Conservation (phyloP, 352 stramenopile genomes). For the Phytophthora podocarpi region DNA sequence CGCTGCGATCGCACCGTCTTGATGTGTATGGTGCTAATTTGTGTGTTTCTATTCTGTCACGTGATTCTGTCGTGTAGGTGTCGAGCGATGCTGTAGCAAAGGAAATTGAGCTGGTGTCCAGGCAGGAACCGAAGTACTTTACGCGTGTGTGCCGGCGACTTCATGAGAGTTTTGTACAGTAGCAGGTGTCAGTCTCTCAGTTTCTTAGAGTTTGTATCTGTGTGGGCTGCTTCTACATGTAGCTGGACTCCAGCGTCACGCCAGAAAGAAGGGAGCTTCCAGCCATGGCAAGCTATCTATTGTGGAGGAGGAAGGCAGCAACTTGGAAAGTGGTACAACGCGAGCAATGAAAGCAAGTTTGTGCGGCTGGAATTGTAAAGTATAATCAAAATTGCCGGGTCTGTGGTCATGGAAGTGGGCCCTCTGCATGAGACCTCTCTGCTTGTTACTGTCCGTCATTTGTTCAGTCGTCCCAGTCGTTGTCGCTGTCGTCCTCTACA, state of each 20-base stretch:
- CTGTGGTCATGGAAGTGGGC: conserved; percentile 8
- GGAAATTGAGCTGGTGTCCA: conserved; percentile 53
- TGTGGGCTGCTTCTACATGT: neutral
- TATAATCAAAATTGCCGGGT: conserved; percentile 47
- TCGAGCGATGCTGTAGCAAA: conserved; percentile 48
- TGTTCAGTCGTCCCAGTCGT: conserved; percentile 86
- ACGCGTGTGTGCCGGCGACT: conserved; percentile 56
- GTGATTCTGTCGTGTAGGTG: conserved; percentile 41
- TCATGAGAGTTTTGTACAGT: conserved; percentile 50
- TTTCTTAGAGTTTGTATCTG: conserved; percentile 13
- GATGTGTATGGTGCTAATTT: neutral
- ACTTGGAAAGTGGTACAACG: conserved; percentile 1
- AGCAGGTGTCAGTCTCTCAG: conserved; percentile 11
- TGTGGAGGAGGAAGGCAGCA: conserved; percentile 20
- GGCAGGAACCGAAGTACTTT: conserved; percentile 55
- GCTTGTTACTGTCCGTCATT: neutral
- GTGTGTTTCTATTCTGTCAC: neutral
- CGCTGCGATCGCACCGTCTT: conserved; percentile 1
- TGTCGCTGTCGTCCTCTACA: conserved; percentile 63
- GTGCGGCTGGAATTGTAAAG: conserved; percentile 39
- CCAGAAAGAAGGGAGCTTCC: neutral
- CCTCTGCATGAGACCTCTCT: neutral
- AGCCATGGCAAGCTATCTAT: conserved; percentile 42
- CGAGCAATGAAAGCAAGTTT: conserved; percentile 5
- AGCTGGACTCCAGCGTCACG: neutral